Conservation (phyloP, 116 monocot species). For the Papilionanthe hybrid region DNA sequence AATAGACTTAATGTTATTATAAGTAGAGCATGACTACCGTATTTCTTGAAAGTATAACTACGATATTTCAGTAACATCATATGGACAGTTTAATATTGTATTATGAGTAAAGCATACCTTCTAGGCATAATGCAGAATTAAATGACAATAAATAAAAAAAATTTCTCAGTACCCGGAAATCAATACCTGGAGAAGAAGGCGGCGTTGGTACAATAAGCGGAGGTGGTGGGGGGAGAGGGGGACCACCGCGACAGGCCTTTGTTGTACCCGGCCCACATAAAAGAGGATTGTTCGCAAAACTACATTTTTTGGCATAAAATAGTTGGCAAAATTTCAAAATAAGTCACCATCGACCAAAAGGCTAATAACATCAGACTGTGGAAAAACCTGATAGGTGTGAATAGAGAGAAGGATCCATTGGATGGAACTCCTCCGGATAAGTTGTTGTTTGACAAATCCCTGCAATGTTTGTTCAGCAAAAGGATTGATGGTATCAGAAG, state of each 20-base stretch:
- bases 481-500: not conserved
- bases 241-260: slow-evolving; percentile 73
- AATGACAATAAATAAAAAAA: not conserved
- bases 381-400: slow-evolving; percentile 78
- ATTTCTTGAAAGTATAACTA: not conserved
- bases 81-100: too few species aligned
- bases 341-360: not conserved
- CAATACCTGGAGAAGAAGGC: slow-evolving; percentile 46
- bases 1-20: not conserved
- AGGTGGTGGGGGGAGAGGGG: slow-evolving; percentile 97
- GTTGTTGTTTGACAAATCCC: slow-evolving; percentile 84
- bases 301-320: slow-evolving; percentile 27
- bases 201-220: slow-evolving; percentile 60
- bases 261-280: slow-evolving; percentile 80
- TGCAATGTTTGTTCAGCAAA: slow-evolving; percentile 22
- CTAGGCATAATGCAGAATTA: not conserved
- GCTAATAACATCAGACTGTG: not conserved
- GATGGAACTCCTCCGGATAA: slow-evolving; percentile 82
- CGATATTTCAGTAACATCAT: not conserved
- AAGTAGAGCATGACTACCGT: not conserved
- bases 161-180: not conserved
- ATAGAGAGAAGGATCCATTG: slow-evolving; percentile 75
- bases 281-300: slow-evolving; percentile 78
- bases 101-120: too few species aligned
- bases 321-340: slow-evolving; percentile 2